Conservation (phyloP, 2,329 filamentous ascomycete genomes). For the Exophiala lecanii-corni region DNA sequence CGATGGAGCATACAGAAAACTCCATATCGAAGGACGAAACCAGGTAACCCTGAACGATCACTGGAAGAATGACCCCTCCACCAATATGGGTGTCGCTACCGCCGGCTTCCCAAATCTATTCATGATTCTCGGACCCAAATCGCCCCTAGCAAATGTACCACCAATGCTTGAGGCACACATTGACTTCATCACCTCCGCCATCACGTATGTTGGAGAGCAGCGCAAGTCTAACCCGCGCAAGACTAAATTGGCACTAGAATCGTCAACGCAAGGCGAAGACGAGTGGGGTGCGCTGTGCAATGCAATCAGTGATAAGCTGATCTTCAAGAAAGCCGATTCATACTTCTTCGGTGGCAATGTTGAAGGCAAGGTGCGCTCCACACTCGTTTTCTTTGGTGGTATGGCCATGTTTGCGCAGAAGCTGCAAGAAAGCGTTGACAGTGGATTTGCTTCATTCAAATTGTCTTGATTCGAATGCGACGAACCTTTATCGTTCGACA, state of each 20-base stretch:
- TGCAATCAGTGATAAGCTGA: slow-evolving; percentile 33
- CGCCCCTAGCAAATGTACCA: slow-evolving; percentile 53
- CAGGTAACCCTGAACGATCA: slow-evolving; percentile 33
- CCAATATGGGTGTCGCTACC: slow-evolving; percentile 39
- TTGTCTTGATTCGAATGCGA: neutral
- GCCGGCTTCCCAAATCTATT: slow-evolving; percentile 47
- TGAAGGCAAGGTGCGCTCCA: slow-evolving; percentile 43
- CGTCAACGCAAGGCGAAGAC: slow-evolving; percentile 35
- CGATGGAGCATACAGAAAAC: slow-evolving; percentile 30
- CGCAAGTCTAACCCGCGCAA: slow-evolving; percentile 37
- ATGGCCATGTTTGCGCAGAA: slow-evolving; percentile 11
- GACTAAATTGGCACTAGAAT: slow-evolving; percentile 1
- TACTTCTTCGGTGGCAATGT: slow-evolving; percentile 55
- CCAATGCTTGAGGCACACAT: slow-evolving; percentile 52
- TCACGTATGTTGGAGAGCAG: slow-evolving; percentile 26
- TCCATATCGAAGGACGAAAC: slow-evolving; percentile 38
- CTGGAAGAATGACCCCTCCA: slow-evolving; percentile 33
- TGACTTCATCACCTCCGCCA: slow-evolving; percentile 38
- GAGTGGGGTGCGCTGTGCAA: slow-evolving; percentile 41
- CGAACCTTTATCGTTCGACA: too few species aligned
- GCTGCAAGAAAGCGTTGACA: slow-evolving; percentile 9
- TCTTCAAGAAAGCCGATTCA: slow-evolving; percentile 33
- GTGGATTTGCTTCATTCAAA: slow-evolving; percentile 5
- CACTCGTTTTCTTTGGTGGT: slow-evolving; percentile 15
- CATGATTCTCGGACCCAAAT: slow-evolving; percentile 51